Conservation (phyloP, 2,329 filamentous ascomycete genomes). For the Neonectria faginata region DNA sequence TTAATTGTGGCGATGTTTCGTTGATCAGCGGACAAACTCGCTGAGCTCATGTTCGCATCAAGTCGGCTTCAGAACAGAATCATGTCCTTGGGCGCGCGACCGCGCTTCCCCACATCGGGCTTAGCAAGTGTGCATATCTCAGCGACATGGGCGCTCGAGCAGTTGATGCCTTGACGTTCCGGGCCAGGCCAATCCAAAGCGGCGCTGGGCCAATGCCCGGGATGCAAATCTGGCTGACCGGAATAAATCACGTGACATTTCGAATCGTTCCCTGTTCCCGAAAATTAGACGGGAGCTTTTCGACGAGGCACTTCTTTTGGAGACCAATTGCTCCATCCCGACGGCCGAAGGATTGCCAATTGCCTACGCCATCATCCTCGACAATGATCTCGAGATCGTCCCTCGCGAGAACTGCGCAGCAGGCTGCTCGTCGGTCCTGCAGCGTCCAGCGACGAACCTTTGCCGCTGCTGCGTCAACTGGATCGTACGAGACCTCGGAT, state of each 20-base stretch:
- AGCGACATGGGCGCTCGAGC: not conserved
- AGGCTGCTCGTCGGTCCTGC: conserved; percentile 68
- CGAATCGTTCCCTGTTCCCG: conserved; percentile 48
- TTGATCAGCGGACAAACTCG: not conserved
- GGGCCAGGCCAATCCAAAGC: conserved; percentile 33
- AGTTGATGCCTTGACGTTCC: conserved; percentile 16
- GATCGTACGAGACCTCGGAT: conserved; percentile 89
- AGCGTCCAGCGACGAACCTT: conserved; percentile 67
- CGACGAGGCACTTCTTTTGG: conserved; percentile 57
- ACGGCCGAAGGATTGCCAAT: conserved; percentile 62
- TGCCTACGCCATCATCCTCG: conserved; percentile 66
- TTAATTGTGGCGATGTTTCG: not conserved
- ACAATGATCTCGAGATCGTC: conserved; percentile 73
- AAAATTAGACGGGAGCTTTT: conserved; percentile 60
- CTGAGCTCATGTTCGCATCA: not conserved
- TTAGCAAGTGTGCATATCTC: not conserved
- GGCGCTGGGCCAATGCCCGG: conserved; percentile 42
- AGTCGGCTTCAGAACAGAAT: not conserved
- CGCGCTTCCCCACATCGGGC: not conserved
- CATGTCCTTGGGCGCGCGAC: not conserved
- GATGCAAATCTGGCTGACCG: conserved; percentile 47
- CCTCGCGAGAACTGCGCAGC: conserved; percentile 69
- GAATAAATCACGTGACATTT: conserved; percentile 51
- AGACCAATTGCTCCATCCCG: conserved; percentile 54
- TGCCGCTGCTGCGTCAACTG: conserved; percentile 73